Evolutionary conservation across 306 rosid species (phyloP).

Genomic region (Vigna mungo): DNA sequence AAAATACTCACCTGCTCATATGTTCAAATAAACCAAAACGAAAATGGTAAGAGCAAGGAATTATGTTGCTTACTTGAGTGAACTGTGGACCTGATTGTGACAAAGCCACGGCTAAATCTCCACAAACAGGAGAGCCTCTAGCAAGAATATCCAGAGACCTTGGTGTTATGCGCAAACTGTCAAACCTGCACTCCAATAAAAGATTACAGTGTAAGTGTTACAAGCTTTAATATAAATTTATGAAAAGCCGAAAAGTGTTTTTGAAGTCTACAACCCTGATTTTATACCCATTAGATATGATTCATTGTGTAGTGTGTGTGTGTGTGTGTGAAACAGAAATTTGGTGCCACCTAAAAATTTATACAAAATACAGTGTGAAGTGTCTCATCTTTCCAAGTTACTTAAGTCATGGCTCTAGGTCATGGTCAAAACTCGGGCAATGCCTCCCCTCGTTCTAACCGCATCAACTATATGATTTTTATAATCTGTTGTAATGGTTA

Average conservation of each 20-base stretch:
- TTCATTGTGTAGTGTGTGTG: not conserved
- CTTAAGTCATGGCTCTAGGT: not conserved
- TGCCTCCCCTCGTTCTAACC: not conserved
- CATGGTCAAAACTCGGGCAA: not conserved
- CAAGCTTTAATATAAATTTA: conserved; percentile 29
- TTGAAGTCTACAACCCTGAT: conserved; percentile 14
- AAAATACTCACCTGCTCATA: conserved; percentile 49
- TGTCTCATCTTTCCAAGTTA: conserved; percentile 1
- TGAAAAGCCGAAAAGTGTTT: conserved; percentile 14
- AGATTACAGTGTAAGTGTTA: conserved; percentile 45
- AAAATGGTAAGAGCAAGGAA: conserved; percentile 35
- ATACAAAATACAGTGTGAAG: not conserved
- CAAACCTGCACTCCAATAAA: conserved; percentile 72
- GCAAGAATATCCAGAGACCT: conserved; percentile 94
- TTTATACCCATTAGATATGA: conserved; percentile 7
- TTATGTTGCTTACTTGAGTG: conserved; percentile 73
- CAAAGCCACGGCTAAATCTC: conserved; percentile 94
- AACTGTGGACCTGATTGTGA: conserved; percentile 98
- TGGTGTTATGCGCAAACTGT: conserved; percentile 96
- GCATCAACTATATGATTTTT: not conserved
- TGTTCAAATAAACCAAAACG: conserved; percentile 35
- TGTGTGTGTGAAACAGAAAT: not conserved
- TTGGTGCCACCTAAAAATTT: not conserved
- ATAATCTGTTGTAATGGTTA: not conserved
- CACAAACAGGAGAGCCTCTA: conserved; percentile 96